phyloP scores from a whole-genome alignment of 2,329 filamentous ascomycete species.

The Fusarium pseudograminearum region DNA sequence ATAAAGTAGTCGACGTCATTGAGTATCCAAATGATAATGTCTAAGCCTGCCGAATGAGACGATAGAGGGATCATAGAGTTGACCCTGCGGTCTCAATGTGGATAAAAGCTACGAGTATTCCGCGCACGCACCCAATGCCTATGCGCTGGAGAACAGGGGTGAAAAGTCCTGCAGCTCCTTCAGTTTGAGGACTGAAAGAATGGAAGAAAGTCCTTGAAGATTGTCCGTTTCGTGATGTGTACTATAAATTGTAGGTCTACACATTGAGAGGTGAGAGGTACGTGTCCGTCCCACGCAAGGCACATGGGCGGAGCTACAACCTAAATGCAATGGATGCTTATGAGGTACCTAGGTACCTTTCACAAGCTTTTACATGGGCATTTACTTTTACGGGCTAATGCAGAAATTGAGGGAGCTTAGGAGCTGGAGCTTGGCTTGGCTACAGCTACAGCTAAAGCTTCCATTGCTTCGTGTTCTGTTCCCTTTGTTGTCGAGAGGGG shows the following conservation, averaged over 20 bases:
- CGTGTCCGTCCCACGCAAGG: conserved; percentile 25
- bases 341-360: not conserved
- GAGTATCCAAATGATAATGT: conserved; percentile 33
- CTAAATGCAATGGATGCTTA: not conserved
- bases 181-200: conserved; percentile 1
- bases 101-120: conserved; percentile 12
- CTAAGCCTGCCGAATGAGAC: conserved; percentile 31
- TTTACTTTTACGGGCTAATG: conserved; percentile 21
- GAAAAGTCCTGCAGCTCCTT: conserved; percentile 14
- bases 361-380: not conserved
- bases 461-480: not conserved
- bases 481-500: conserved; percentile 14
- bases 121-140: conserved; percentile 9
- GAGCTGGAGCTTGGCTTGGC: not conserved
- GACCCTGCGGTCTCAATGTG: conserved; percentile 21
- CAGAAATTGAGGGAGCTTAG: conserved; percentile 14
- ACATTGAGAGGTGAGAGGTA: conserved; percentile 3
- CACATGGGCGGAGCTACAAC: conserved; percentile 1
- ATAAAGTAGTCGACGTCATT: conserved; percentile 42
- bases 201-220: not conserved
- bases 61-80: conserved; percentile 36
- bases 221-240: not conserved
- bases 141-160: conserved; percentile 15
- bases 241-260: not conserved
- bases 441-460: conserved; percentile 1